Conservation (phyloP, 345 rosid genomes). For the Corchorus olitorius region DNA sequence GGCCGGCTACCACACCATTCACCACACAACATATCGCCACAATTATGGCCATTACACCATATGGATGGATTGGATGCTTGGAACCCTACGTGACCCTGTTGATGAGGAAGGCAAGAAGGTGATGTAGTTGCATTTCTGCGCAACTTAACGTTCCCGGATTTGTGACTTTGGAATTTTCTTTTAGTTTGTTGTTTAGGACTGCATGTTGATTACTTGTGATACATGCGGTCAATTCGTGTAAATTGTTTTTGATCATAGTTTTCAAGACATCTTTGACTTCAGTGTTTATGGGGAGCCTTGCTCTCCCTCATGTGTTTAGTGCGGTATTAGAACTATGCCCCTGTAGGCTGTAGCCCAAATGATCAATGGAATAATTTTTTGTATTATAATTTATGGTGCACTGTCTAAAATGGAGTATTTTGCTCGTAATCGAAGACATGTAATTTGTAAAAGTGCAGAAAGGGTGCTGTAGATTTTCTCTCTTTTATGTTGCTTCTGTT, state of each 20-base stretch:
- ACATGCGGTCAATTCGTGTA: background rate
- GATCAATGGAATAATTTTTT: background rate
- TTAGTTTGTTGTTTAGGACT: background rate
- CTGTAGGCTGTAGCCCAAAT: background rate
- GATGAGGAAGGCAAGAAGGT: slow-evolving; percentile 48
- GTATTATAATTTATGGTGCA: background rate
- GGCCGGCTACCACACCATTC: slow-evolving; percentile 97
- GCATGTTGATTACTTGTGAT: background rate
- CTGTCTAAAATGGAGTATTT: background rate
- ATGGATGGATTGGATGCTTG: slow-evolving; percentile 99
- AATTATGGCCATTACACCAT: slow-evolving; percentile 96
- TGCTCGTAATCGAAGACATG: background rate
- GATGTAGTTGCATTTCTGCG: slow-evolving; percentile 25
- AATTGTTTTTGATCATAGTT: background rate
- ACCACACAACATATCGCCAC: slow-evolving; percentile 94
- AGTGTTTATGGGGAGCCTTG: background rate
- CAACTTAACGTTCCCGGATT: background rate
- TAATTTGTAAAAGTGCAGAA: background rate
- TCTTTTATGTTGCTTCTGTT: background rate
- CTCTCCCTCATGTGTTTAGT: background rate
- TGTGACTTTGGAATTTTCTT: background rate
- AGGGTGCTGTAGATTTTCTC: background rate
- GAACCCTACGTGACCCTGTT: slow-evolving; percentile 74
- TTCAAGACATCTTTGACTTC: background rate
- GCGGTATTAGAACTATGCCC: background rate